A percentile compares a stretch with the other conserved stretches of the same genome.
Evolutionary conservation across 1,284 basidiomycete genomes (phyloP).

Genomic region (Leccinum proliferum): DNA sequence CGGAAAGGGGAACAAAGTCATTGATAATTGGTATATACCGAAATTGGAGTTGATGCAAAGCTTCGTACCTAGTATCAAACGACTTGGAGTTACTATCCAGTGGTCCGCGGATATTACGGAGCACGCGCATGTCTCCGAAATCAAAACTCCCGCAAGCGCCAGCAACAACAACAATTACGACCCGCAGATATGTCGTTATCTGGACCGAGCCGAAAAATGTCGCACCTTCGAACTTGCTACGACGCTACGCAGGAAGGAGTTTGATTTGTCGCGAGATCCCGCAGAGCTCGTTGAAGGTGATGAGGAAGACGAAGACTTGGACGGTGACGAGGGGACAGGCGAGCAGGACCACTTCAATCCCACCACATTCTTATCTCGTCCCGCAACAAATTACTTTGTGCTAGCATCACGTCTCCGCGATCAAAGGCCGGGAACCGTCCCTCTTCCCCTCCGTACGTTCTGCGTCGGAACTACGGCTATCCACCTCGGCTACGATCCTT

Average conservation of each 20-base stretch:
- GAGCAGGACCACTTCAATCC: background rate
- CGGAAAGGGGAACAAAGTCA: background rate
- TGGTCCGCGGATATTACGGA: background rate
- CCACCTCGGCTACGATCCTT: background rate
- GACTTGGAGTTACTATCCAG: background rate
- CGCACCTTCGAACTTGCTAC: background rate
- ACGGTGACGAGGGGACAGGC: background rate
- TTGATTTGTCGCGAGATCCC: background rate
- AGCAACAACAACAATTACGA: background rate
- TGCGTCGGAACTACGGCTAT: background rate
- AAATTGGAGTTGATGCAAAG: background rate
- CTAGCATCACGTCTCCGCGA: background rate
- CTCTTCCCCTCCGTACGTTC: background rate
- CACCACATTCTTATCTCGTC: background rate
- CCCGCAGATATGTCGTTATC: background rate
- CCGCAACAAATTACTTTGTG: background rate
- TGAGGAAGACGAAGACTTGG: background rate
- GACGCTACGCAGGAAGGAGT: background rate
- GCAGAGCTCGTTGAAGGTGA: background rate
- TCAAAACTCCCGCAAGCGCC: background rate
- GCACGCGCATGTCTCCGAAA: background rate
- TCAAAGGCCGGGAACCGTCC: background rate
- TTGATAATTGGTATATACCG: background rate
- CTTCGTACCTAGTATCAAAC: background rate
- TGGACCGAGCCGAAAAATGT: background rate